Percentiles rank a stretch among this genome's conserved stretches.
phyloP scores from a whole-genome alignment of 2,329 filamentous ascomycete species.

The Helminthosporium solani region DNA sequence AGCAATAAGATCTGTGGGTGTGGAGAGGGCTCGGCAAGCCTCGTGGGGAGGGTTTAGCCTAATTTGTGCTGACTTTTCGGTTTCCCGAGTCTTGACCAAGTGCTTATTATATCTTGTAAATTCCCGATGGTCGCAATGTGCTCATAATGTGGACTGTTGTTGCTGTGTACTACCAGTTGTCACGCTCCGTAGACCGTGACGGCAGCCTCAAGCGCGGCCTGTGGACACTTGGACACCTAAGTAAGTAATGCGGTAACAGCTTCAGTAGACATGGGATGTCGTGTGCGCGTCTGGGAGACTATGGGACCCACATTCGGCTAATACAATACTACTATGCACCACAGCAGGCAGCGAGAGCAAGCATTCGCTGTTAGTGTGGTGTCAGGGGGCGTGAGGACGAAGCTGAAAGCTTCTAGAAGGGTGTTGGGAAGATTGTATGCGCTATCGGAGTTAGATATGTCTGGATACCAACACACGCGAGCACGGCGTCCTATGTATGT shows the following conservation, averaged over 20 bases:
- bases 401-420: slow-evolving; percentile 4
- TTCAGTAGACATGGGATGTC: too few species aligned
- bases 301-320: background rate
- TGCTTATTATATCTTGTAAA: slow-evolving; percentile 11
- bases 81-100: slow-evolving; percentile 4
- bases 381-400: background rate
- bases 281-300: too few species aligned
- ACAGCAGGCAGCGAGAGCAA: too few species aligned
- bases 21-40: slow-evolving; percentile 8
- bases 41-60: slow-evolving; percentile 11
- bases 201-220: too few species aligned
- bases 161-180: too few species aligned
- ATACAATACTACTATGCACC: too few species aligned
- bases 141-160: background rate
- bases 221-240: too few species aligned
- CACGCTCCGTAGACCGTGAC: too few species aligned
- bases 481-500: background rate
- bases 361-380: background rate
- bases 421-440: slow-evolving; percentile 1
- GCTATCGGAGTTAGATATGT: background rate
- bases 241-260: background rate
- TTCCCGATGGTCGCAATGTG: background rate
- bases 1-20: slow-evolving; percentile 1
- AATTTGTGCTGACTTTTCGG: background rate
- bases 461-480: background rate